These are phyloP conservation scores for Zymoseptoria passerinii DNA, from an alignment of 2,329 filamentous ascomycete species.

Conservation along the genomic window DNA sequence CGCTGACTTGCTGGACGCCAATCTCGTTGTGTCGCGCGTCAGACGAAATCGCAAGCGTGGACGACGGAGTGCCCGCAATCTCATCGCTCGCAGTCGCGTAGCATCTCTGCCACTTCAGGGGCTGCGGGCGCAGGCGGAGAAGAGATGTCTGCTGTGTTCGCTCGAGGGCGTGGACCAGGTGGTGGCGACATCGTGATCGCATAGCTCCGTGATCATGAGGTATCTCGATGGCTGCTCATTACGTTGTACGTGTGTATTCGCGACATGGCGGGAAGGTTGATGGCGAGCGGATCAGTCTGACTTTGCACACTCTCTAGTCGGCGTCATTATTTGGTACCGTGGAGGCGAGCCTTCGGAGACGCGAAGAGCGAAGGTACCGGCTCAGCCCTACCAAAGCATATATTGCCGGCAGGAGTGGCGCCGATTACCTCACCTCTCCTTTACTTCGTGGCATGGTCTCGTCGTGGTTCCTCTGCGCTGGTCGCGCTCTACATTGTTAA, in stretches of 20 bases:
- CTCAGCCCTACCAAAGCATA: neutral
- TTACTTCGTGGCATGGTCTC: neutral
- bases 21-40: conserved; percentile 79
- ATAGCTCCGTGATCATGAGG: conserved; percentile 14
- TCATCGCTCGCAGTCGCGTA: conserved; percentile 16
- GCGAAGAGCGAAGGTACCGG: neutral
- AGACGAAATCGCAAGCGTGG: conserved; percentile 28
- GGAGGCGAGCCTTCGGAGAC: neutral
- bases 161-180: conserved; percentile 24
- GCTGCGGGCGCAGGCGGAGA: conserved; percentile 24
- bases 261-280: conserved; percentile 1
- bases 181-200: conserved; percentile 28
- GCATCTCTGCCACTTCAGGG: conserved; percentile 21
- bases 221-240: neutral
- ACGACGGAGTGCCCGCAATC: conserved; percentile 4
- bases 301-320: neutral
- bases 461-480: neutral
- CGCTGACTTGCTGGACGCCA: conserved; percentile 86
- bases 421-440: neutral
- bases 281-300: neutral
- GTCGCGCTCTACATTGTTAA: neutral
- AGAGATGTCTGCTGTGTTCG: conserved; percentile 31
- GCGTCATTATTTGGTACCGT: neutral
- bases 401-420: neutral
- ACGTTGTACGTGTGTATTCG: neutral